Conservation (phyloP, 2,329 filamentous ascomycete species). For the Aspergillus sclerotialis region DNA sequence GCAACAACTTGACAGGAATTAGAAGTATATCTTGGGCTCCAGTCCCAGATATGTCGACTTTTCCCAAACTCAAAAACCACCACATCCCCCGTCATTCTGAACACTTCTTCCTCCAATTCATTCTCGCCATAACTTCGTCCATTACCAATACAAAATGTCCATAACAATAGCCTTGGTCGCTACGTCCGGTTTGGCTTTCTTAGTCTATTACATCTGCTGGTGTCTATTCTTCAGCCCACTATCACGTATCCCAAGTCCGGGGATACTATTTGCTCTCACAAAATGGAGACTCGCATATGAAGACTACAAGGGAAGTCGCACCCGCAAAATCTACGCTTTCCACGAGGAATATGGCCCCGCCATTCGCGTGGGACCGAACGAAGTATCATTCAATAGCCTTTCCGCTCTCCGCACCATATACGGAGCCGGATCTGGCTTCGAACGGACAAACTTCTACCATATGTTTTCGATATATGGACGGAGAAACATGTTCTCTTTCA, state of each 20-base stretch:
- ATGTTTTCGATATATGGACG: constrained; percentile 51
- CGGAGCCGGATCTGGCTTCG: constrained; percentile 46
- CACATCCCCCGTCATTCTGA: too few relatives aligned
- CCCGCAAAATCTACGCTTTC: constrained; percentile 34
- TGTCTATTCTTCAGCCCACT: constrained; percentile 3
- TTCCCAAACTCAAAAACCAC: too few relatives aligned
- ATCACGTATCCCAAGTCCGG: constrained; percentile 26
- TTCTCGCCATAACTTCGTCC: too few relatives aligned
- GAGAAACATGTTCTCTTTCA: constrained; percentile 49
- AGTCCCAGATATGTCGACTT: too few relatives aligned
- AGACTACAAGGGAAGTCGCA: constrained; percentile 39
- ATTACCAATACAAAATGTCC: not conserved
- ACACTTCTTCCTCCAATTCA: too few relatives aligned
- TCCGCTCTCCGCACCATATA: constrained; percentile 48
- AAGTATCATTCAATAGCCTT: constrained; percentile 40
- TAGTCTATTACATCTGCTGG: constrained; percentile 5
- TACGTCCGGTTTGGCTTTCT: not conserved
- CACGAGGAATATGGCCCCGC: constrained; percentile 42
- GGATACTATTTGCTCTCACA: constrained; percentile 34
- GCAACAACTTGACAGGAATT: too few relatives aligned
- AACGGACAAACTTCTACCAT: constrained; percentile 45
- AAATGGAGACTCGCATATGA: constrained; percentile 42
- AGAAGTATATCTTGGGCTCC: too few relatives aligned
- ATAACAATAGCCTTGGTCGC: not conserved
- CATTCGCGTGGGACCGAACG: constrained; percentile 43